Conservation (phyloP, 441 rosid species). For the Isatis lusitanica region DNA sequence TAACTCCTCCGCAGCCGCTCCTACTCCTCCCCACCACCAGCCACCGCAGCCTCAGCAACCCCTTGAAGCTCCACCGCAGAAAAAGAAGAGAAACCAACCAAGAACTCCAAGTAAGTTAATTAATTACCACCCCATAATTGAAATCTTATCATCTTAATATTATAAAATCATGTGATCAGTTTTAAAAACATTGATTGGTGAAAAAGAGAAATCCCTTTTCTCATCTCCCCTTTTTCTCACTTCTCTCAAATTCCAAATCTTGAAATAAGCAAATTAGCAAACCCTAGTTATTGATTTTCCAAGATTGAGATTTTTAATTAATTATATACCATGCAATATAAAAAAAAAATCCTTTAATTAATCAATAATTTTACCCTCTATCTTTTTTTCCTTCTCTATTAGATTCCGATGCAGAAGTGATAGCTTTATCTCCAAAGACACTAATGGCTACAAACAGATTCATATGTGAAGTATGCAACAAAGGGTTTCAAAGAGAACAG, state of each 20-base stretch:
- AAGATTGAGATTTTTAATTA: not conserved
- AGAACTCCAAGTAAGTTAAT: conserved; percentile 77
- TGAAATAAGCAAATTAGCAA: conserved; percentile 15
- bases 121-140: not conserved
- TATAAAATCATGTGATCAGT: not conserved
- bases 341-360: not conserved
- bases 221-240: conserved; percentile 11
- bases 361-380: not conserved
- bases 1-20: conserved; percentile 51
- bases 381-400: not conserved
- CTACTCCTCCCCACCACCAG: conserved; percentile 44
- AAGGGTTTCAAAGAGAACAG: conserved; percentile 95
- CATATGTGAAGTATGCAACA: conserved; percentile 95
- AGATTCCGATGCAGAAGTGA: conserved; percentile 92
- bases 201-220: conserved; percentile 27
- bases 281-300: conserved; percentile 22
- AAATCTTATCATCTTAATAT: conserved; percentile 17
- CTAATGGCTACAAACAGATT: conserved; percentile 95
- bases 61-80: conserved; percentile 53
- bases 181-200: not conserved
- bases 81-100: conserved; percentile 85
- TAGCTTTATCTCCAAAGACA: conserved; percentile 89
- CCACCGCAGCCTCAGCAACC: conserved; percentile 40
- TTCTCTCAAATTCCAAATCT: conserved; percentile 23
- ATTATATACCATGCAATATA: conserved; percentile 32